These are phyloP conservation scores for Hymenoscyphus linearis DNA, from an alignment of 2,329 filamentous ascomycete species.

Conservation along the genomic window DNA sequence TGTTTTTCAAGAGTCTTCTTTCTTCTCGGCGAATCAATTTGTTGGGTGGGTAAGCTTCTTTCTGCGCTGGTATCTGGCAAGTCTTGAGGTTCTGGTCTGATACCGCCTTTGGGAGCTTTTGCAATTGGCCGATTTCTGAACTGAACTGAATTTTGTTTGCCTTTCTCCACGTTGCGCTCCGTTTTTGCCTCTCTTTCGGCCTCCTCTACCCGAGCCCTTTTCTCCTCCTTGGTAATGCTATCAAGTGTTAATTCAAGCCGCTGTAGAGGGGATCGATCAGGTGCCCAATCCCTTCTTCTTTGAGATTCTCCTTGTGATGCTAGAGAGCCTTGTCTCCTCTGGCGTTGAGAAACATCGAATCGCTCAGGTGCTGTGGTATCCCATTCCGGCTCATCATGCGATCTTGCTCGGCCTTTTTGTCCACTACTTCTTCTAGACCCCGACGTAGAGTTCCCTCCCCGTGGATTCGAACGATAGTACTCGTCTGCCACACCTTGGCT, in stretches of 20 bases:
- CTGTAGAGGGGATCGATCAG: slow-evolving; percentile 85
- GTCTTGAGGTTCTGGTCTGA: slow-evolving; percentile 20
- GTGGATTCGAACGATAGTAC: slow-evolving; percentile 18
- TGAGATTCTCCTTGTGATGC: slow-evolving; percentile 31
- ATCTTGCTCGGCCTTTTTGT: slow-evolving; percentile 18
- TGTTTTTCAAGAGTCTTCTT: slow-evolving; percentile 30
- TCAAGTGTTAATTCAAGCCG: slow-evolving; percentile 86
- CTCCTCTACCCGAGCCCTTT: slow-evolving; percentile 76
- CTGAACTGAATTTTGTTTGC: slow-evolving; percentile 27
- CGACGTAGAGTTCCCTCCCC: slow-evolving; percentile 9
- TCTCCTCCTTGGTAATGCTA: slow-evolving; percentile 94
- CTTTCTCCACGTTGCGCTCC: slow-evolving; percentile 25
- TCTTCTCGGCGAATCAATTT: slow-evolving; percentile 33
- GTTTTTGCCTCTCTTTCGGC: slow-evolving; percentile 62
- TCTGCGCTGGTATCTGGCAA: slow-evolving; percentile 25
- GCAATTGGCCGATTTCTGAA: slow-evolving; percentile 29
- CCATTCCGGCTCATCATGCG: slow-evolving; percentile 12
- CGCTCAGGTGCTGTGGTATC: slow-evolving; percentile 16
- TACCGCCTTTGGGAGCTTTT: slow-evolving; percentile 18
- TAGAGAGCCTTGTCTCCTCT: slow-evolving; percentile 34
- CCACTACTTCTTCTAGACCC: slow-evolving; percentile 7
- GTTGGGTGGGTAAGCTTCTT: slow-evolving; percentile 29
- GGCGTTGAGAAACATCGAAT: slow-evolving; percentile 15
- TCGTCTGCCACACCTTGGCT: slow-evolving; percentile 19
- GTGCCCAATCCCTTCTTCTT: slow-evolving; percentile 57